A percentile compares a stretch with the other conserved stretches of the same genome.
phyloP scores from a whole-genome alignment of 345 rosid genomes.

The Trapa bicornis region DNA sequence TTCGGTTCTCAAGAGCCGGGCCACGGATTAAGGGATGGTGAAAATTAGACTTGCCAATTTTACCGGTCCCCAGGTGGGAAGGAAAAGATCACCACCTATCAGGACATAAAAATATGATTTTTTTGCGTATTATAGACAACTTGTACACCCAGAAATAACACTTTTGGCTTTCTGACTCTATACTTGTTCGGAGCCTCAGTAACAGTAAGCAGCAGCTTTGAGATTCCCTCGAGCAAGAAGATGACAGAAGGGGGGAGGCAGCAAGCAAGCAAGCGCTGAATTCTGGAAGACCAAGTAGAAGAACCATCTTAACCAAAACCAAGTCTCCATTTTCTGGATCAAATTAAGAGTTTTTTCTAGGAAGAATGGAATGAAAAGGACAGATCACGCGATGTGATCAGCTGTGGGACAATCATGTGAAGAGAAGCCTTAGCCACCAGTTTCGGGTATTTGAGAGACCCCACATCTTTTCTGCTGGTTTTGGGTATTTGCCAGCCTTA shows the following conservation, averaged over 20 bases:
- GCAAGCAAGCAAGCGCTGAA: neutral
- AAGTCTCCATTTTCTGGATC: too few species aligned
- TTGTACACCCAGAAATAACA: neutral
- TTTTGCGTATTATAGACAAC: neutral
- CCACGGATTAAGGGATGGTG: neutral
- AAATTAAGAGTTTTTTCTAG: too few species aligned
- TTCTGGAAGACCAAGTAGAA: too few species aligned
- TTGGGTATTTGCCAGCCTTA: too few species aligned
- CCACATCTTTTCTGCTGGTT: too few species aligned
- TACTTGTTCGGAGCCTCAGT: neutral
- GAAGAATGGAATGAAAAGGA: neutral
- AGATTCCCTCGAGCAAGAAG: neutral
- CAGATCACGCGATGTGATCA: neutral
- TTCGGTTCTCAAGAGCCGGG: neutral
- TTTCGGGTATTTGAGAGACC: neutral
- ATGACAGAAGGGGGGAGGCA: neutral
- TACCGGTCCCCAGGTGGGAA: neutral
- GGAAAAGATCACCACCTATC: neutral
- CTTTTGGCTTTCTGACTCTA: neutral
- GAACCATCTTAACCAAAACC: too few species aligned
- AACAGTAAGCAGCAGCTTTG: neutral
- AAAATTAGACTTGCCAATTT: neutral
- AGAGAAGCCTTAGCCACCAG: neutral
- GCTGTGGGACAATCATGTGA: neutral
- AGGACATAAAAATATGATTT: neutral